A percentile compares a stretch with the other conserved stretches of the same genome.
Conservation (phyloP, 2,329 filamentous ascomycete species). For the Talaromyces sp. region DNA sequence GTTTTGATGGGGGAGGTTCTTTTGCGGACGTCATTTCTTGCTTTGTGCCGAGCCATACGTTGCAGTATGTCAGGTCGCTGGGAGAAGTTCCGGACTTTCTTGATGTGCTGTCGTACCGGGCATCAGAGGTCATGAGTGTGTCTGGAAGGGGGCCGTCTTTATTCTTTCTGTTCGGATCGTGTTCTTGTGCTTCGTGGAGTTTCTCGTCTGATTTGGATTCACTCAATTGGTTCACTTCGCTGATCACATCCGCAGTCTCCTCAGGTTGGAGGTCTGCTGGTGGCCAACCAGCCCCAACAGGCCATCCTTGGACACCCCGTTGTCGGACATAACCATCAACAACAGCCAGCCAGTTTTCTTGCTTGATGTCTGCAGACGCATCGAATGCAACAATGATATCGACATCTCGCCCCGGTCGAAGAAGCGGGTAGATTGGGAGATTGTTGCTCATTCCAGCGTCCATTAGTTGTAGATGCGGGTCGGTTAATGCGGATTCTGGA, state of each 20-base stretch:
- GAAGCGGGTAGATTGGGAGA: slow-evolving; percentile 87
- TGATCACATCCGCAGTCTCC: slow-evolving; percentile 64
- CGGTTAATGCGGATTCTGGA: slow-evolving; percentile 71
- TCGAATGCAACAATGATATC: slow-evolving; percentile 93
- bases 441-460: slow-evolving; percentile 99
- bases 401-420: slow-evolving; percentile 82
- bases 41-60: slow-evolving; percentile 87
- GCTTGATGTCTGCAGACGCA: slow-evolving; percentile 86
- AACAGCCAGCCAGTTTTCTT: slow-evolving; percentile 92
- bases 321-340: slow-evolving; percentile 90
- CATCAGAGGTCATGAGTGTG: slow-evolving; percentile 31
- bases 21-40: slow-evolving; percentile 64
- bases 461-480: slow-evolving; percentile 78
- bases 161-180: slow-evolving; percentile 8
- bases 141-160: background rate
- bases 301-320: slow-evolving; percentile 90
- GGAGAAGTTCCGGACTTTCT: slow-evolving; percentile 18
- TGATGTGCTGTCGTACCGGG: slow-evolving; percentile 24
- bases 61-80: slow-evolving; percentile 80
- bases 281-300: slow-evolving; percentile 91
- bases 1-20: slow-evolving; percentile 55
- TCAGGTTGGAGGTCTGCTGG: slow-evolving; percentile 58
- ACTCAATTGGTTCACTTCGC: slow-evolving; percentile 63
- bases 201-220: slow-evolving; percentile 62
- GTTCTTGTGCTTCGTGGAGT: slow-evolving; percentile 56